Conservation (phyloP, 805 yeast genomes). For the Grigorovia yakushimaensis region DNA sequence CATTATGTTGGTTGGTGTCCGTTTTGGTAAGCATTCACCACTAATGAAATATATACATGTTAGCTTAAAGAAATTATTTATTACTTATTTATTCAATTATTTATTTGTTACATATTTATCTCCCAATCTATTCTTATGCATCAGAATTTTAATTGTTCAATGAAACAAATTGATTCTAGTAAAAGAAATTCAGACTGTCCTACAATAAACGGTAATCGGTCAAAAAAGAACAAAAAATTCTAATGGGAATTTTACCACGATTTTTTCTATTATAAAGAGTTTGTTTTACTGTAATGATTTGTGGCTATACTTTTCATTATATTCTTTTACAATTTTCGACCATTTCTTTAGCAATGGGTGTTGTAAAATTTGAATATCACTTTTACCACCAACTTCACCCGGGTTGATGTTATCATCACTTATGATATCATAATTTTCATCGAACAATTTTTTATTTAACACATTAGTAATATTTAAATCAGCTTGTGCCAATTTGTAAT, state of each 20-base stretch:
- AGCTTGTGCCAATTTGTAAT: constrained; percentile 31
- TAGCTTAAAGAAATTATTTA: neutral
- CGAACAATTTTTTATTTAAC: constrained; percentile 45
- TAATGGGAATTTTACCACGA: too few relatives aligned
- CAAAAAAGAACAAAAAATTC: too few relatives aligned
- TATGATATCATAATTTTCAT: constrained; percentile 34
- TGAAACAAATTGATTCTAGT: too few relatives aligned
- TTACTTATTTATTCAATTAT: neutral
- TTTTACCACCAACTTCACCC: neutral
- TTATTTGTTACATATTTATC: neutral
- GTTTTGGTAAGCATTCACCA: constrained; percentile 88
- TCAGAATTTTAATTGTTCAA: too few relatives aligned
- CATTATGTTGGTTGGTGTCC: constrained; percentile 99
- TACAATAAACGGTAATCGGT: too few relatives aligned
- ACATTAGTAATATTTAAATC: constrained; percentile 55
- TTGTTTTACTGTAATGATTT: neutral
- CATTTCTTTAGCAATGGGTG: constrained; percentile 40
- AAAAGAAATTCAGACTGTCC: too few relatives aligned
- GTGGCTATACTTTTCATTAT: constrained; percentile 11
- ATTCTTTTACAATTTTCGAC: constrained; percentile 25
- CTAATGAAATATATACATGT: too few relatives aligned
- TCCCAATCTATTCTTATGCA: too few relatives aligned
- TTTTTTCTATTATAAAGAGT: too few relatives aligned
- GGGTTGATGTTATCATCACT: constrained; percentile 6
- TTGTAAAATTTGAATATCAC: neutral